These are phyloP conservation scores for Batkoa obscura DNA, from an alignment of 371 early-diverging fungal genomes.

Conservation along the genomic window DNA sequence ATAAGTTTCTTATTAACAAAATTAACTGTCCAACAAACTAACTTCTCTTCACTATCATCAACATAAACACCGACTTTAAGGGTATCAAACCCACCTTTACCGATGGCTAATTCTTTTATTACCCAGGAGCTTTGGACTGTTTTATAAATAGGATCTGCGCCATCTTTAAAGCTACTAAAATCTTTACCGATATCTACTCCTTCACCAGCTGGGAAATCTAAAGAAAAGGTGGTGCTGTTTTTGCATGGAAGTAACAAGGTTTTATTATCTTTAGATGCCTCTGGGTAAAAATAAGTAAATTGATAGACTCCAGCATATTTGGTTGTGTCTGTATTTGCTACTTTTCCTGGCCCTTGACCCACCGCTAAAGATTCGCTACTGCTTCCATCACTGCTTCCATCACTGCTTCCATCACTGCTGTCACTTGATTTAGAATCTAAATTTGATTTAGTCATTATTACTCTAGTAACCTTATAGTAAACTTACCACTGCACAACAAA, in stretches of 20 bases:
- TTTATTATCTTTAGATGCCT: neutral
- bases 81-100: neutral
- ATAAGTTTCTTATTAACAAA: neutral
- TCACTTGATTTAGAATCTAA: no score
- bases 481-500: no score
- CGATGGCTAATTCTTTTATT: neutral
- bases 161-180: neutral
- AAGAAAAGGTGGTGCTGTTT: neutral
- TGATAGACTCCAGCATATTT: neutral
- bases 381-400: neutral
- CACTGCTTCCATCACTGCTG: no score
- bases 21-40: neutral
- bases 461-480: no score
- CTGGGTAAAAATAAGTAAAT: neutral
- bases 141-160: neutral
- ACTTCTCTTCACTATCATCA: neutral
- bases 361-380: no score
- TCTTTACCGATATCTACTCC: neutral
- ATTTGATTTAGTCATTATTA: no score
- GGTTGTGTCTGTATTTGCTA: neutral
- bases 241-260: neutral
- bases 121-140: neutral
- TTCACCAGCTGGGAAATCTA: neutral
- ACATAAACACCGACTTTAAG: neutral
- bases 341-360: neutral